Conservation (phyloP, 305 asterid genomes). For the Solanum chacoense region DNA sequence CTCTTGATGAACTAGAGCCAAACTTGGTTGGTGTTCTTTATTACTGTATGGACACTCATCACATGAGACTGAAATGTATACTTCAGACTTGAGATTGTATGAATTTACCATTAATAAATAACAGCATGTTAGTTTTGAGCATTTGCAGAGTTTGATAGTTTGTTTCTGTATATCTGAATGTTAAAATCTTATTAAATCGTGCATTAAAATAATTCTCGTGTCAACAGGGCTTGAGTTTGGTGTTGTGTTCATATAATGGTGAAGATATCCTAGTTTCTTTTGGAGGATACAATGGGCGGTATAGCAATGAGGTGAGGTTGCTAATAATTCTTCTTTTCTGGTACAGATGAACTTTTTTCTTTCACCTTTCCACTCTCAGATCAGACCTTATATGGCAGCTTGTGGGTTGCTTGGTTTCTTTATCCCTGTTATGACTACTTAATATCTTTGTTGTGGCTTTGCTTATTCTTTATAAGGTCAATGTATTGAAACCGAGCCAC, state of each 20-base stretch:
- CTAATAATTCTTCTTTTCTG: not conserved
- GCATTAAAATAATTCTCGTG: not conserved
- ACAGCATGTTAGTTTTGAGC: not conserved
- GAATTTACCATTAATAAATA: not conserved
- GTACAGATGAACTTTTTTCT: not conserved
- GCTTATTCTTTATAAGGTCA: constrained; percentile 39
- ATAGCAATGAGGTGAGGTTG: constrained; percentile 78
- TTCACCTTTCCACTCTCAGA: not conserved
- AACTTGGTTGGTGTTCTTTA: not conserved
- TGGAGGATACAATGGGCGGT: constrained; percentile 97
- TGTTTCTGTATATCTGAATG: not conserved
- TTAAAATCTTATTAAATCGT: not conserved
- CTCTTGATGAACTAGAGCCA: not conserved
- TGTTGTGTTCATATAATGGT: constrained; percentile 61
- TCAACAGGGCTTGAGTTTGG: constrained; percentile 81
- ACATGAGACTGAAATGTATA: not conserved
- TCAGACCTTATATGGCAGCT: not conserved
- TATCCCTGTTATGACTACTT: constrained; percentile 4
- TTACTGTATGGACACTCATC: not conserved
- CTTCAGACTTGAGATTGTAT: not conserved
- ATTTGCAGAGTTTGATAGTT: not conserved
- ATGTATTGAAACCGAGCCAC: constrained; percentile 92
- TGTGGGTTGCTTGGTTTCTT: constrained; percentile 5
- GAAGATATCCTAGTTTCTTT: constrained; percentile 89
- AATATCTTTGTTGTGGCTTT: constrained; percentile 7